Evolutionary conservation across 768 basidiomycete species (phyloP).

Genomic region (Pleurotus tuoliensis): DNA sequence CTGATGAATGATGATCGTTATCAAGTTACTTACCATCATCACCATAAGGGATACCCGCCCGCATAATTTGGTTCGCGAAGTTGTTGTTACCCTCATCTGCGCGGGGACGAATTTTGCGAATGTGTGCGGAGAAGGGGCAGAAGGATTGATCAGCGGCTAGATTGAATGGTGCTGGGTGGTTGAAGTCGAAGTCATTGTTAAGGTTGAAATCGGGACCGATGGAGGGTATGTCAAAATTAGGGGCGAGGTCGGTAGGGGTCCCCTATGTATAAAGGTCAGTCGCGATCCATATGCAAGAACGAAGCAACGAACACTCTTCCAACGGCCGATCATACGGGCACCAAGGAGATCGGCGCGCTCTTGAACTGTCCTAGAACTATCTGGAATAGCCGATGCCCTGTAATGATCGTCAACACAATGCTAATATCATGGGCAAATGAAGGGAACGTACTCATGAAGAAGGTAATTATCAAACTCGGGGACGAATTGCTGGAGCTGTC

Average conservation of each 20-base stretch:
- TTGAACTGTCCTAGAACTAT: constrained; percentile 11
- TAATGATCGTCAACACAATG: neutral
- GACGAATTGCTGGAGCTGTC: constrained; percentile 29
- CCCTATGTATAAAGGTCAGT: constrained; percentile 3
- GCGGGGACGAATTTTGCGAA: constrained; percentile 24
- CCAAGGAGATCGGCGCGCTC: constrained; percentile 23
- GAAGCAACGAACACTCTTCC: constrained; percentile 22
- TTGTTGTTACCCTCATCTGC: constrained; percentile 15
- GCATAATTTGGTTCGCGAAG: constrained; percentile 21
- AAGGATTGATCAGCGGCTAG: constrained; percentile 4
- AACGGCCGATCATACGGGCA: constrained; percentile 29
- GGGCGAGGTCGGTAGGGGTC: constrained; percentile 1
- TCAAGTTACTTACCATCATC: constrained; percentile 10
- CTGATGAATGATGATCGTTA: neutral
- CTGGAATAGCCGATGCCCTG: constrained; percentile 12
- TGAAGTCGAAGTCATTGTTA: constrained; percentile 27
- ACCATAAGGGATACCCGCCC: constrained; percentile 32
- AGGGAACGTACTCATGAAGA: neutral
- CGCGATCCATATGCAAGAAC: neutral
- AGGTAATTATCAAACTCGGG: constrained; percentile 26
- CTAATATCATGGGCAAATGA: too few relatives aligned
- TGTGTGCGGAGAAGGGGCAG: constrained; percentile 26
- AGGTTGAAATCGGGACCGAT: constrained; percentile 12
- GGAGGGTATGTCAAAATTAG: constrained; percentile 14
- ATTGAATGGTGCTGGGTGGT: neutral